Conservation (phyloP, 2,329 filamentous ascomycete genomes). For the Aspergillus awamori region DNA sequence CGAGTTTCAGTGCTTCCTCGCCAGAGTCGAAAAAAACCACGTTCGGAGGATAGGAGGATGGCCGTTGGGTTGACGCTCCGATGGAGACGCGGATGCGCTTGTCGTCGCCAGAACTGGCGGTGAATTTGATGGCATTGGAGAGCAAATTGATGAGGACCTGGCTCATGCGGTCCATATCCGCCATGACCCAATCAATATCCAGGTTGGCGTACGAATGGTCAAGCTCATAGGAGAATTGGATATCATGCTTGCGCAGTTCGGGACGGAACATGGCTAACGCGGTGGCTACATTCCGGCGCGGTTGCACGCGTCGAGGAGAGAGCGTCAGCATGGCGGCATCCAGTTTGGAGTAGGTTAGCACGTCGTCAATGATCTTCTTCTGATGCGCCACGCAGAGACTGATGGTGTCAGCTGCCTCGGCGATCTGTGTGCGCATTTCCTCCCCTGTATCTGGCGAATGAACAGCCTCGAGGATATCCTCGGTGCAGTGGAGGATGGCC, state of each 20-base stretch:
- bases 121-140: constrained; percentile 83
- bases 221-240: constrained; percentile 66
- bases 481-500: constrained; percentile 62
- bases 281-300: constrained; percentile 66
- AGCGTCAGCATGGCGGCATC: constrained; percentile 75
- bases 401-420: constrained; percentile 77
- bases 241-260: constrained; percentile 70
- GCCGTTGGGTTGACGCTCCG: constrained; percentile 52
- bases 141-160: constrained; percentile 81
- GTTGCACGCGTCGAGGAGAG: constrained; percentile 70
- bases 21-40: constrained; percentile 35
- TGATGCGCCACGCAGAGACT: constrained; percentile 78
- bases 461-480: constrained; percentile 43
- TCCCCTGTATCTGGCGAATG: constrained; percentile 10
- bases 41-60: constrained; percentile 46
- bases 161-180: constrained; percentile 74
- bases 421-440: constrained; percentile 59
- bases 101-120: constrained; percentile 52
- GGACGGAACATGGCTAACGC: constrained; percentile 78
- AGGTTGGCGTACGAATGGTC: constrained; percentile 63
- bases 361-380: constrained; percentile 76
- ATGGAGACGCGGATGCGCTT: constrained; percentile 46
- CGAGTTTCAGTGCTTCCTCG: constrained; percentile 26
- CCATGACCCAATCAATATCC: constrained; percentile 64
- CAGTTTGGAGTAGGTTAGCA: constrained; percentile 73